phyloP scores from a whole-genome alignment of 2,329 filamentous ascomycete species.

The Pseudogymnoascus sp. region DNA sequence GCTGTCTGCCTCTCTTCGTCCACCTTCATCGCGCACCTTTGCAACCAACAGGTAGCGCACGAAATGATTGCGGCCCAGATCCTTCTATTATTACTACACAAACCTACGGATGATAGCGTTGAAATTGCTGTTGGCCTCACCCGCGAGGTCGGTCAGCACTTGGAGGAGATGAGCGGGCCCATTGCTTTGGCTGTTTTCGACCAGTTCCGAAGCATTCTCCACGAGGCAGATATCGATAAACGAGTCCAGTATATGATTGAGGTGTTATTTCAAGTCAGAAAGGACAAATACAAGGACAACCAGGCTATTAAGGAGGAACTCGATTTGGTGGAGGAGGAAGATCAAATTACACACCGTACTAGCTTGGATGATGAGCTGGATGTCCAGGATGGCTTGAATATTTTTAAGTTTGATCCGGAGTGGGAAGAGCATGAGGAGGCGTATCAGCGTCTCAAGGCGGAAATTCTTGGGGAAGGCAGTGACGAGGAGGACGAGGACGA shows the following conservation, averaged over 20 bases:
- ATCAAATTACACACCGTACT: conserved; percentile 87
- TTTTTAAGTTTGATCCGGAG: conserved; percentile 88
- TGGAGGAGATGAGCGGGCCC: conserved; percentile 88
- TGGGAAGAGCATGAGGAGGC: conserved; percentile 88
- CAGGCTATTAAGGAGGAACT: conserved; percentile 84
- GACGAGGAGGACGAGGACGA: conserved; percentile 69
- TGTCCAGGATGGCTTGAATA: conserved; percentile 79
- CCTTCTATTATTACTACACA: conserved; percentile 80
- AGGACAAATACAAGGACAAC: conserved; percentile 95
- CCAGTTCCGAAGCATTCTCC: conserved; percentile 87
- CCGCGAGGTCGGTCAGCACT: conserved; percentile 83
- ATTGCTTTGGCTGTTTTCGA: conserved; percentile 91
- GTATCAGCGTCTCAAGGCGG: conserved; percentile 83
- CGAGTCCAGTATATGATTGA: conserved; percentile 99
- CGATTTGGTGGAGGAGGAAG: conserved; percentile 93
- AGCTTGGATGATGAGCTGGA: conserved; percentile 78
- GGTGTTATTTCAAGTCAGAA: conserved; percentile 90
- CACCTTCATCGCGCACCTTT: conserved; percentile 89
- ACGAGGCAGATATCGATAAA: conserved; percentile 96
- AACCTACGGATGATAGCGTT: conserved; percentile 93
- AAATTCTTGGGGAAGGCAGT: conserved; percentile 90
- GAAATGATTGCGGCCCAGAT: conserved; percentile 93
- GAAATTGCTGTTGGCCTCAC: conserved; percentile 94
- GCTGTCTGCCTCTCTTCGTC: conserved; percentile 87
- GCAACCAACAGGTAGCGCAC: conserved; percentile 92